These are phyloP conservation scores for Penicillium parvum DNA, from an alignment of 495 filamentous ascomycete species.

Conservation along the genomic window DNA sequence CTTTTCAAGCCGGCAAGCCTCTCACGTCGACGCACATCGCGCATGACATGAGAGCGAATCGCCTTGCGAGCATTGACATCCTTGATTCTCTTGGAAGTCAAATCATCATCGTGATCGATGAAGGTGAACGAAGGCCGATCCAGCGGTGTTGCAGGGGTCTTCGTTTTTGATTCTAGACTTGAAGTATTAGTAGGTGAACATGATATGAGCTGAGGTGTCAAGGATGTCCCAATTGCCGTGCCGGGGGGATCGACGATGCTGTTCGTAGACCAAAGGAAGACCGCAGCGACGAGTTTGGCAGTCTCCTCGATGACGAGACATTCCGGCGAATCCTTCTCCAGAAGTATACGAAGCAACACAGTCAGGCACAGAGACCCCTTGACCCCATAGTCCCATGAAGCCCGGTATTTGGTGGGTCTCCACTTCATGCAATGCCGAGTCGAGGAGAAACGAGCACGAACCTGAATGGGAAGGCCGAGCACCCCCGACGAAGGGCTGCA, in stretches of 20 bases:
- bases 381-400: no score
- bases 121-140: constrained; percentile 35
- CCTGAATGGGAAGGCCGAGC: constrained; percentile 26
- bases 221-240: background rate
- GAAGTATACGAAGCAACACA: no score
- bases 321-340: no score
- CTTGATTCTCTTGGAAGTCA: constrained; percentile 35
- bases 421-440: background rate
- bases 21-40: constrained; percentile 36
- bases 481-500: constrained; percentile 17
- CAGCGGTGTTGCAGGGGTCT: constrained; percentile 13
- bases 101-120: constrained; percentile 37
- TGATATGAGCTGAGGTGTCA: no score
- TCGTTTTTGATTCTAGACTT: constrained; percentile 13
- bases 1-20: constrained; percentile 32
- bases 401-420: no score
- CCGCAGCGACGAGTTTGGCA: no score
- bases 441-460: constrained; percentile 17
- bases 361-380: no score
- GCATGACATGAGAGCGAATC: constrained; percentile 40
- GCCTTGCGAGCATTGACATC: constrained; percentile 35
- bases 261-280: no score
- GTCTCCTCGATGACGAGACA: no score
- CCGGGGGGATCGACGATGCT: no score
- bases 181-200: constrained; percentile 12